phyloP scores from a whole-genome alignment of 78 protist genomes.

The Ministeria vibrans region DNA sequence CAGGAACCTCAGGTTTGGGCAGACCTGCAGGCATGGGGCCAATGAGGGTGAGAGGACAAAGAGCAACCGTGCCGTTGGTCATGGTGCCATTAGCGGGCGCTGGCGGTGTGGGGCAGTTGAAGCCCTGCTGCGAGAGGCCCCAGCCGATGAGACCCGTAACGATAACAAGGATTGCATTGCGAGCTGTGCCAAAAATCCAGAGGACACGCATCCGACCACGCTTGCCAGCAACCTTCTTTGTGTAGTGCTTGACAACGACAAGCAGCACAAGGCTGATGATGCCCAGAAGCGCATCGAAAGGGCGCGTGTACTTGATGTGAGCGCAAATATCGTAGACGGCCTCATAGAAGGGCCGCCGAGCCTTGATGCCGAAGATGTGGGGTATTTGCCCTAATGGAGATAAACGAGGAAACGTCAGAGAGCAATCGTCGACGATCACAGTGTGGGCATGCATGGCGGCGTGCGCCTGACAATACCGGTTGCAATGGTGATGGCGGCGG shows the following conservation, averaged over 20 bases:
- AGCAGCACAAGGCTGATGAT: background rate
- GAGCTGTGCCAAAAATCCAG: background rate
- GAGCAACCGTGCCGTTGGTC: too few relatives aligned
- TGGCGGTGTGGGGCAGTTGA: background rate
- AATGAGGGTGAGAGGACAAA: too few relatives aligned
- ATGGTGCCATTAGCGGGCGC: background rate
- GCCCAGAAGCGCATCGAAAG: background rate
- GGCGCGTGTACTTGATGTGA: background rate
- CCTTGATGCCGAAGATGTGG: background rate
- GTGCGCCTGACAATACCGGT: background rate
- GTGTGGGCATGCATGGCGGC: background rate
- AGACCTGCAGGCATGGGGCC: background rate
- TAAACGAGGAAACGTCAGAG: background rate
- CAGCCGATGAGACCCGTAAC: background rate
- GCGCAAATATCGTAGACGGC: background rate
- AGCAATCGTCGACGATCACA: background rate
- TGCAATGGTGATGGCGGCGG: conserved; percentile 15
- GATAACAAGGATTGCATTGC: background rate
- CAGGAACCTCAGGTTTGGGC: too few relatives aligned
- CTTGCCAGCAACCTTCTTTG: background rate
- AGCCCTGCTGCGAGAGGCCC: background rate
- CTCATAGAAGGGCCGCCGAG: background rate
- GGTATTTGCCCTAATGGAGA: background rate
- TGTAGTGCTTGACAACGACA: background rate
- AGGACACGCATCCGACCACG: background rate